A percentile compares a stretch with the other conserved stretches of the same genome.
Evolutionary conservation across 306 rosid genomes (phyloP).

Genomic region (Ormosia semicastrata): DNA sequence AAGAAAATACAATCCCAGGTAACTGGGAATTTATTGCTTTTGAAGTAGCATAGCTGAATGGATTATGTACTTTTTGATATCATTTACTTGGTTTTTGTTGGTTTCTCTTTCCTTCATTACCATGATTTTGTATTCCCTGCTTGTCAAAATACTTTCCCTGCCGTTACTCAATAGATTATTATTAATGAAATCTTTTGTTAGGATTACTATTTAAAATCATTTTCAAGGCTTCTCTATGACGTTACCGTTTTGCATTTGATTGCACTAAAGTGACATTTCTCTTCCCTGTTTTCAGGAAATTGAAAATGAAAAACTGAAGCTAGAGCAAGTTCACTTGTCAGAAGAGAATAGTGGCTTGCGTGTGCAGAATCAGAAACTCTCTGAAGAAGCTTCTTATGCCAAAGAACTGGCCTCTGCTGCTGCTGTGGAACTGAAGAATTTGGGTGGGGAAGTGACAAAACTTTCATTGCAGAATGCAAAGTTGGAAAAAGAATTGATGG

Average conservation of each 20-base stretch:
- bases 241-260: not conserved
- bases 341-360: constrained; percentile 93
- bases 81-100: not conserved
- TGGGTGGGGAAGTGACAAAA: constrained; percentile 97
- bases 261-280: constrained; percentile 15
- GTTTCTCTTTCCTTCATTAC: not conserved
- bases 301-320: constrained; percentile 85
- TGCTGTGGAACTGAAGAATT: constrained; percentile 94
- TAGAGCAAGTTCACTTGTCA: constrained; percentile 80
- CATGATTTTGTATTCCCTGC: not conserved
- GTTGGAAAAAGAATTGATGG: constrained; percentile 79
- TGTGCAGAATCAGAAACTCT: constrained; percentile 93
- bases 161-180: not conserved
- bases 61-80: not conserved
- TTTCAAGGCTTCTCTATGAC: not conserved
- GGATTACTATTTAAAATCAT: not conserved
- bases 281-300: constrained; percentile 58
- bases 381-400: constrained; percentile 98
- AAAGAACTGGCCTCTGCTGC: constrained; percentile 99
- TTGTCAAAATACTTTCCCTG: not conserved
- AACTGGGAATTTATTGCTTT: constrained; percentile 6
- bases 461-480: constrained; percentile 83
- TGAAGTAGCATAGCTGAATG: constrained; percentile 9
- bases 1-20: constrained; percentile 93
- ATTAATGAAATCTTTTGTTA: not conserved